Evolutionary conservation across 768 basidiomycete genomes (phyloP), one percentile per base, ranked within the genome.

Genomic region (Russula ochroleuca): DNA sequence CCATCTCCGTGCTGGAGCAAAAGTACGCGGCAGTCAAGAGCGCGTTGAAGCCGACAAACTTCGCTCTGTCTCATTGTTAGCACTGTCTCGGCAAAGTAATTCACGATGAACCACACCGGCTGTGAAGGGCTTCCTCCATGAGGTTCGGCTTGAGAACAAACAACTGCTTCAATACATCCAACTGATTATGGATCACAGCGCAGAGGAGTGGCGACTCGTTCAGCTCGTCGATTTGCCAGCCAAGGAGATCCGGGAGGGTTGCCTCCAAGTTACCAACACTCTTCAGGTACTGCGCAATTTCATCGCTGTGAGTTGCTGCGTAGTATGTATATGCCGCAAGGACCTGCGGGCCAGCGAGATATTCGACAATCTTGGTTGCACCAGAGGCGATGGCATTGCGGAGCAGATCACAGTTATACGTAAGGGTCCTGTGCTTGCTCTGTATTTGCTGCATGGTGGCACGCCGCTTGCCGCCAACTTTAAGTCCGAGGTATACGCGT

Each of bases 401-500:
- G n/a, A 65, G 52, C 17, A 64, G 5, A 40, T 49, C 47, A 7
- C 38, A 67, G 17, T 57, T 57, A 43, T 59, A 45, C 19, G 23
- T 37, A 15, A 50, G 37, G n/a, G 7, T 3, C 21, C 21, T 52
- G 47, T 10, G 48, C 33, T 1, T 37, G 0, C 21, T 38, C 41
- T 25, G 59, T 52, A 15, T 61, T 68, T 1, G 79, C 74, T n/a
- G 81, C 10, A 85, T 75, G 67, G 85, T 83, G 17, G 76, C 75
- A 3, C 82, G 76, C 68, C 86, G 85, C 75, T 83, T 84, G n/a
- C 84, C 85, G 62, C 85, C 82, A 23, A 86, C 82, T 59, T 80
- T 80, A 47, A 87, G 75, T 0, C 85, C 85, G 19, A 85, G 80
- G 67, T 86, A 87, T 0, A 80, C 45, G 17, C 58, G 63, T 38